Conservation (phyloP, 2,329 filamentous ascomycete genomes). For the Curvularia spicifera region DNA sequence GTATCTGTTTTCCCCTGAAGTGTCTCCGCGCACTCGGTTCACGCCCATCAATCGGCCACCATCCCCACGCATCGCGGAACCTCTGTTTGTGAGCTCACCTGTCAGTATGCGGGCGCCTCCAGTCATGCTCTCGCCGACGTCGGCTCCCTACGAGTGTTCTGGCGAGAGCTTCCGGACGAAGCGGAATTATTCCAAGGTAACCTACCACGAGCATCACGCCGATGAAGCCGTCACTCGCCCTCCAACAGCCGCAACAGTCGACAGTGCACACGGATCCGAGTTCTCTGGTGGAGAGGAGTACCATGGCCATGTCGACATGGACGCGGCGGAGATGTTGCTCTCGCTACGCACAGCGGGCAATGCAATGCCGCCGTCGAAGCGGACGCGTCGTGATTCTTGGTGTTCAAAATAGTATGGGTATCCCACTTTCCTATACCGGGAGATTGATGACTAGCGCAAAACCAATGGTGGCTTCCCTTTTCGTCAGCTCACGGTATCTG, state of each 20-base stretch:
- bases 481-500: constrained; percentile 12
- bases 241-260: constrained; percentile 11
- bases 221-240: constrained; percentile 12
- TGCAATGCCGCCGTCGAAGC: constrained; percentile 33
- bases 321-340: constrained; percentile 48
- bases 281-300: constrained; percentile 11
- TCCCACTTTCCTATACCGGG: constrained; percentile 2
- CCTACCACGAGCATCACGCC: constrained; percentile 7
- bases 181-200: constrained; percentile 39
- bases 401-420: constrained; percentile 16
- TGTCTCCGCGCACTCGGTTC: constrained; percentile 46
- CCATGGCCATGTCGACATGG: constrained; percentile 33
- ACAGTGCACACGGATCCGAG: constrained; percentile 9
- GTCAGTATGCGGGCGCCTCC: constrained; percentile 8
- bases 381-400: constrained; percentile 39
- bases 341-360: constrained; percentile 37
- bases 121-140: constrained; percentile 20
- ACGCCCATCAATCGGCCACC: constrained; percentile 52
- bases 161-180: constrained; percentile 28
- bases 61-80: constrained; percentile 18
- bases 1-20: constrained; percentile 49
- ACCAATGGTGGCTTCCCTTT: constrained; percentile 17
- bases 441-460: constrained; percentile 5
- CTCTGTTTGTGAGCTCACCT: constrained; percentile 23
- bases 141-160: constrained; percentile 20